Evolutionary conservation across 345 rosid species (phyloP).

Genomic region (Gynandropsis gynandra): DNA sequence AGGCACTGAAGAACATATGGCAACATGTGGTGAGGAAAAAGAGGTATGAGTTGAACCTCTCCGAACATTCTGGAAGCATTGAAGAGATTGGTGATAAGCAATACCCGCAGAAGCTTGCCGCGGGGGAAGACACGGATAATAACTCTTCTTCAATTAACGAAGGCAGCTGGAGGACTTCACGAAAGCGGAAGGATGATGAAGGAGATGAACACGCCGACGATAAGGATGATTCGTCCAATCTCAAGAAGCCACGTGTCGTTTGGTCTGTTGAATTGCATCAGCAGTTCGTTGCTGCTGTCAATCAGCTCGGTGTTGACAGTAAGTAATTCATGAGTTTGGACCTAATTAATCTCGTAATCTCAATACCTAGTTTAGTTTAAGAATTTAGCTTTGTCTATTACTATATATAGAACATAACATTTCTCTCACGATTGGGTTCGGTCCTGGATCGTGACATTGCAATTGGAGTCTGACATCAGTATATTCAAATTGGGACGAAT

Average conservation of each 20-base stretch:
- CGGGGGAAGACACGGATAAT: constrained; percentile 29
- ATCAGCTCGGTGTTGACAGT: constrained; percentile 87
- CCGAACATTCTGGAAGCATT: constrained; percentile 54
- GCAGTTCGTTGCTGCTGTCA: constrained; percentile 78
- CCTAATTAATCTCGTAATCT: constrained; percentile 39
- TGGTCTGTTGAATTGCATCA: constrained; percentile 91
- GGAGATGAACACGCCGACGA: constrained; percentile 48
- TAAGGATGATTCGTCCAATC: constrained; percentile 67
- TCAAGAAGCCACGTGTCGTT: constrained; percentile 75
- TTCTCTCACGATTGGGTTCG: too few relatives aligned
- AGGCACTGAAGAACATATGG: constrained; percentile 84
- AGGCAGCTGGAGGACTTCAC: constrained; percentile 42
- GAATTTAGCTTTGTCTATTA: constrained; percentile 60
- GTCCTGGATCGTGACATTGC: too few relatives aligned
- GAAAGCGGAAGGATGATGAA: constrained; percentile 50
- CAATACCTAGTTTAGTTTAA: constrained; percentile 88
- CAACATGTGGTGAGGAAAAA: constrained; percentile 67
- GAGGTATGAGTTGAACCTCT: constrained; percentile 46
- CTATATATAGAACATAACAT: too few relatives aligned
- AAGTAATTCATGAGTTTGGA: constrained; percentile 29
- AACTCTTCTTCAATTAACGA: constrained; percentile 64
- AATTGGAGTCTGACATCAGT: too few relatives aligned
- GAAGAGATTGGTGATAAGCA: constrained; percentile 37
- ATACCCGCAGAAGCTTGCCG: constrained; percentile 28
- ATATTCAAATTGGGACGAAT: too few relatives aligned